Conservation (phyloP, 768 basidiomycete species). For the Tulasnella sp. region DNA sequence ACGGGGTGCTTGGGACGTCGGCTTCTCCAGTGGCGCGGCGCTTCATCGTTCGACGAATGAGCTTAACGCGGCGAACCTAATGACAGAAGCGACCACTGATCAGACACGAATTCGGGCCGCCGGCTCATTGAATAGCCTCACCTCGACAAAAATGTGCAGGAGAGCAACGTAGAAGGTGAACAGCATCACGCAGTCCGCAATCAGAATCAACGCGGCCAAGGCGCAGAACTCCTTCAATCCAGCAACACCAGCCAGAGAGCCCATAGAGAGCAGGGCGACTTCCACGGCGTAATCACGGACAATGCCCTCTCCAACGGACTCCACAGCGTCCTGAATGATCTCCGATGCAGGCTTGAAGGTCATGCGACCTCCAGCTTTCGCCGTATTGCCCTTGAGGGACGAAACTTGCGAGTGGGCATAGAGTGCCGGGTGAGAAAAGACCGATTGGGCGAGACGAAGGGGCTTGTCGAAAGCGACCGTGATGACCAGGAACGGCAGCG, state of each 20-base stretch:
- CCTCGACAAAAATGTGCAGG: constrained; percentile 94
- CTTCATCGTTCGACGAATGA: constrained; percentile 33
- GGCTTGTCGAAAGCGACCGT: constrained; percentile 99
- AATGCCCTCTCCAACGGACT: constrained; percentile 69
- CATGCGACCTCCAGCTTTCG: not conserved
- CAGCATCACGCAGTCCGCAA: constrained; percentile 79
- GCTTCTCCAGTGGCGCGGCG: constrained; percentile 18
- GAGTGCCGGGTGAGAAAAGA: constrained; percentile 66
- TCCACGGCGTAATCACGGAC: constrained; percentile 91
- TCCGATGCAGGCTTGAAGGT: constrained; percentile 61
- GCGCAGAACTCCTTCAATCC: constrained; percentile 93
- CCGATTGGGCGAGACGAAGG: constrained; percentile 78
- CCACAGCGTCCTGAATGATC: constrained; percentile 77
- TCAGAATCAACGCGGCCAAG: constrained; percentile 80
- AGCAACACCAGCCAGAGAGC: constrained; percentile 77
- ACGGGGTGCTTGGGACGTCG: constrained; percentile 3
- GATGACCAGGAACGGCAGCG: constrained; percentile 94
- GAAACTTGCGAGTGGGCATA: constrained; percentile 25
- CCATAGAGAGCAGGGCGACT: constrained; percentile 78
- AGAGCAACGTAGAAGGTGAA: constrained; percentile 86
- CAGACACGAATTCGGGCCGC: not conserved
- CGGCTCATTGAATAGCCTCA: constrained; percentile 29
- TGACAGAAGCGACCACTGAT: not conserved
- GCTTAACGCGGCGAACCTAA: constrained; percentile 40
- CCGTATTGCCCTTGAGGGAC: constrained; percentile 5